Evolutionary conservation across 2,329 filamentous ascomycete genomes (phyloP).

Genomic region (Xylaria sp.): DNA sequence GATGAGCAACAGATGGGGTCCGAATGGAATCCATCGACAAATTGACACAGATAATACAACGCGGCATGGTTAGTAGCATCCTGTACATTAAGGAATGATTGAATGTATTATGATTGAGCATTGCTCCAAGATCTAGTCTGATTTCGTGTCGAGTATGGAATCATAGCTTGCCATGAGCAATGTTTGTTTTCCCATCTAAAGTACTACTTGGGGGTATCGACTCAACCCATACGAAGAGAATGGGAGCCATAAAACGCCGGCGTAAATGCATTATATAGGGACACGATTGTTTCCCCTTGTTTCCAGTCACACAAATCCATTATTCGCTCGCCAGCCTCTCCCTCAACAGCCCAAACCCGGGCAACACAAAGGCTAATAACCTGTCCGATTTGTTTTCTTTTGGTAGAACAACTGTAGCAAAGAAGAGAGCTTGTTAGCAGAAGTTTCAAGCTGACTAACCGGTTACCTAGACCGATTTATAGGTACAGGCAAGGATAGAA

Average conservation of each 20-base stretch:
- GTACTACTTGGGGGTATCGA: conserved; percentile 35
- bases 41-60: conserved; percentile 30
- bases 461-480: conserved; percentile 6
- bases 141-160: background rate
- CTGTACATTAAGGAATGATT: conserved; percentile 43
- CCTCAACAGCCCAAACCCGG: conserved; percentile 58
- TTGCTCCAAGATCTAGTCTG: background rate
- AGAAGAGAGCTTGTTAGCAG: conserved; percentile 43
- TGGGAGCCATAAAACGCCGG: conserved; percentile 43
- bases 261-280: conserved; percentile 38
- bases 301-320: background rate
- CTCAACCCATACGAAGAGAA: conserved; percentile 33
- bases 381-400: conserved; percentile 72
- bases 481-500: conserved; percentile 53
- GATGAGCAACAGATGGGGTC: background rate
- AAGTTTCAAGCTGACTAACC: background rate
- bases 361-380: conserved; percentile 62
- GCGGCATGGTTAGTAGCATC: conserved; percentile 36
- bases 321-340: conserved; percentile 16
- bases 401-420: conserved; percentile 67
- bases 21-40: background rate
- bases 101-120: conserved; percentile 37
- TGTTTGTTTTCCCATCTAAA: conserved; percentile 9
- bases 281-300: conserved; percentile 5
- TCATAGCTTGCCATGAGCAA: background rate